Conservation (phyloP, 768 basidiomycete species). For the Ramaria rubella region DNA sequence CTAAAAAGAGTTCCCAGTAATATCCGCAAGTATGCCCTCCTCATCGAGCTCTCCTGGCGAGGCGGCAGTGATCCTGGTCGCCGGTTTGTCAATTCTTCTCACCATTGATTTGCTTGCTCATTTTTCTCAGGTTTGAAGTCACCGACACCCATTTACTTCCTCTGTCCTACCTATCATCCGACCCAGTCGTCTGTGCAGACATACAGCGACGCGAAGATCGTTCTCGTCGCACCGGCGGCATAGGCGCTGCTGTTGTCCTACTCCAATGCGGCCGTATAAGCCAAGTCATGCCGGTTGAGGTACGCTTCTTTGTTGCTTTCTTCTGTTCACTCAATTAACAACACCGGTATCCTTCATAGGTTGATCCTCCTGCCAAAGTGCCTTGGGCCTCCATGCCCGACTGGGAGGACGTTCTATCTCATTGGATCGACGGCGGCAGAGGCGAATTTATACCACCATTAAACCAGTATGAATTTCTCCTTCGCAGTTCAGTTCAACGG, state of each 20-base stretch:
- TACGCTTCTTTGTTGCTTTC: neutral
- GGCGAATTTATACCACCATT: conserved; percentile 62
- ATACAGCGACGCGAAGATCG: conserved; percentile 77
- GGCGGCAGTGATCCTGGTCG: conserved; percentile 47
- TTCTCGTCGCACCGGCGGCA: conserved; percentile 66
- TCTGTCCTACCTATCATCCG: conserved; percentile 52
- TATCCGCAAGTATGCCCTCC: conserved; percentile 67
- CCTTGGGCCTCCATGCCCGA: conserved; percentile 71
- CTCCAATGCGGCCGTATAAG: conserved; percentile 70
- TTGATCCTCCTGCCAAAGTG: conserved; percentile 71
- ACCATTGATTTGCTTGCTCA: neutral
- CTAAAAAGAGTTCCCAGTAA: conserved; percentile 74
- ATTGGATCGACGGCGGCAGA: conserved; percentile 66
- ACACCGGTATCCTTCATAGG: neutral
- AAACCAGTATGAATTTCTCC: neutral
- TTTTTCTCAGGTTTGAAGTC: conserved; percentile 52
- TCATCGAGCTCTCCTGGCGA: conserved; percentile 56
- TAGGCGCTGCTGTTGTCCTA: conserved; percentile 68
- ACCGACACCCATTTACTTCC: conserved; percentile 66
- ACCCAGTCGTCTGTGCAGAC: conserved; percentile 68
- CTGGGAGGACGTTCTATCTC: conserved; percentile 60
- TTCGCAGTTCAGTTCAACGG: neutral
- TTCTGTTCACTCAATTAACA: neutral
- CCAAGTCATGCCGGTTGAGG: conserved; percentile 84
- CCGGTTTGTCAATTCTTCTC: conserved; percentile 42